Base-by-base conservation (phyloP, 176 grass and related monocot species). In the Juncus inflexus region DNA sequence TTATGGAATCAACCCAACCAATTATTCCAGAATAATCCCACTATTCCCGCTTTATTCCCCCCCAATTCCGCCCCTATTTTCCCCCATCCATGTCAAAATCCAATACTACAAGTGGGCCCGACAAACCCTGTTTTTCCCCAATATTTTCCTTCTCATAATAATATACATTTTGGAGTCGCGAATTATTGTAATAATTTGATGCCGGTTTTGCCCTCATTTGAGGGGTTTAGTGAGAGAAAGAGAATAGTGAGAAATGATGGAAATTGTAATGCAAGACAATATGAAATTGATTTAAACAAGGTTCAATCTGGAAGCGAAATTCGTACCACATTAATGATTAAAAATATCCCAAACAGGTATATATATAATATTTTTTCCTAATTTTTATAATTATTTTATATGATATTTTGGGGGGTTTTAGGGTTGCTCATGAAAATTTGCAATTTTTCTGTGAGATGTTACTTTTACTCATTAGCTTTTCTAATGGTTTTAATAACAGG, bases 271-370 rank as follows among this genome's bases (percentile, higher is more conserved):
- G 91, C 87, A 60, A 91, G 80, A 60, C 94, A 89, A 35, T 99
- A 83, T 82, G 94, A 99, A 60, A 83, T 99, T 69, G 85, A 92
- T 60, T 58, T 91, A 75, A 87, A 92, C 2, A 78, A 70, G 50
- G 90, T 92, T 60, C 62, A 75, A 14, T 77, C 75, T 42, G 85
- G 83, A 62, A 87, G 91, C 80, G 94, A 99, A 63, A 77, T 66
- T 37, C 85, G 94, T 40, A 99, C 94, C 55, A 99, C 94, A 7
- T 67, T 99, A 14, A 99, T 99, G 94, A 84, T 99, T 9, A 99
- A 99, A 75, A 99, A 92, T 62, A 99, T 99, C 67, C 94, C 88
- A 35, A 99, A 99, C 75, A 99, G 88, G 94, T 92, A 86, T 6
- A 65, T 78, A 53, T 64, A 37, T 64, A 50, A 54, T 3, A 1